Conservation (phyloP, 768 basidiomycete species). For the Rhizopogon vinicolor region DNA sequence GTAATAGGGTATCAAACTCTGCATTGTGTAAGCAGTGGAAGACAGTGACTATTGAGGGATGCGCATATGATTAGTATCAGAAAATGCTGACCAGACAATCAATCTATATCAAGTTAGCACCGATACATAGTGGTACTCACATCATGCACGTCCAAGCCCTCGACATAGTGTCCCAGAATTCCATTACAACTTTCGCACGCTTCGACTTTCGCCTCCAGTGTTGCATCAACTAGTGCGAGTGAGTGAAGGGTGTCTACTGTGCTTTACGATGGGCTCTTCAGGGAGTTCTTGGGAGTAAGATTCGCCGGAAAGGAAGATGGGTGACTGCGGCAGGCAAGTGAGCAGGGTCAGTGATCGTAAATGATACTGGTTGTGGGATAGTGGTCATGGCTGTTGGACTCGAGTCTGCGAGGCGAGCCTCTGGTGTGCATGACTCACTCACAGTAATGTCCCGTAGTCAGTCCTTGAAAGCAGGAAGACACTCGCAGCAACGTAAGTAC, state of each 20-base stretch:
- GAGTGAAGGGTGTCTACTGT: constrained; percentile 31
- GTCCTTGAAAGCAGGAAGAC: no score
- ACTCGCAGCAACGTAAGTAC: no score
- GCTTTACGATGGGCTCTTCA: constrained; percentile 37
- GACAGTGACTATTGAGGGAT: no score
- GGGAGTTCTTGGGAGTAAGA: constrained; percentile 58
- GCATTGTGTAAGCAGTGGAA: no score
- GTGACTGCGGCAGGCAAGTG: constrained; percentile 32
- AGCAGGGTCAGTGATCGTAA: constrained; percentile 26
- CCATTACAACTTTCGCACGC: constrained; percentile 65
- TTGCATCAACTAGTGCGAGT: constrained; percentile 37
- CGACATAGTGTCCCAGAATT: constrained; percentile 83
- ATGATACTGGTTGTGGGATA: constrained; percentile 19
- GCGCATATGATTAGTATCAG: constrained; percentile 73
- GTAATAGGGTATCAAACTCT: constrained; percentile 38
- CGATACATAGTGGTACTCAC: constrained; percentile 35
- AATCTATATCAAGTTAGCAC: constrained; percentile 4
- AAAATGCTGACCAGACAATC: constrained; percentile 55
- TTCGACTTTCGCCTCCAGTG: constrained; percentile 52
- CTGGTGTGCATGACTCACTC: no score
- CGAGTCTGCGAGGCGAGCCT: no score
- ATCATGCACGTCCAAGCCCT: constrained; percentile 79
- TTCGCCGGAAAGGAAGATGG: constrained; percentile 59
- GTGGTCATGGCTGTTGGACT: neutral
- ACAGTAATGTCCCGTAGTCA: no score